Evolutionary conservation across 139 green algal species (phyloP), one percentile per base, ranked within the genome.

Genomic region (Chlorella sp.): DNA sequence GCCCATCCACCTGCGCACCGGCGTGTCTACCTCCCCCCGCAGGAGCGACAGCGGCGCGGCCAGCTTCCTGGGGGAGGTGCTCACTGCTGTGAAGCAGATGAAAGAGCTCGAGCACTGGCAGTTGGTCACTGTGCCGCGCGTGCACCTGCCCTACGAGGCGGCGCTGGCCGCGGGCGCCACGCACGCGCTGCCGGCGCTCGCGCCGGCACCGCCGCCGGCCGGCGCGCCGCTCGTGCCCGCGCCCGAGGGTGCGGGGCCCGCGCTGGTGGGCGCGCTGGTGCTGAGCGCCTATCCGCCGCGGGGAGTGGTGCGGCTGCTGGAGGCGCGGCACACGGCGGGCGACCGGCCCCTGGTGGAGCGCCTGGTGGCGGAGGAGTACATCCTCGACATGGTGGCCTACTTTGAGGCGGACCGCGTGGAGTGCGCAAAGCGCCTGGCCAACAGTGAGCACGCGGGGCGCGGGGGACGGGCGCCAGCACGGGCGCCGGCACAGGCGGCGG

Each of bases 291-390:
- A 84, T 62, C 93, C 93, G 12, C 83, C 90, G 0, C 82, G 91
- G 40, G 90, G 93, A 31, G 81, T 87, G 41, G 77, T 97, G 29
- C 59, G 71, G n/a, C 70, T 97, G 40, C 74, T 97, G 31, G 77
- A 86, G 1, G 23, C 64, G 23, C 72, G 91, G 60, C 83, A 93
- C 74, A 93, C 87, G n/a, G 73, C 90, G 67, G 83, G 77, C 1
- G 79, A 80, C 12, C 80, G 80, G 21, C 68, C 77, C 0, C 31
- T 62, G 5, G 82, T 95, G 41, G 93, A 97, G 56, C 82, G 89
- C 23, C 84, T 97, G 72, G 76, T 97, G 15, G 82, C 82, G 19
- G 88, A 96, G 82, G 89, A 97, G 73, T 93, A 91, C 66, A 86
- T 97, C 64, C 60, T 94, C 19, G 91, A 97, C 82, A 93, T 86